phyloP scores from a whole-genome alignment of 192 early-diverging fungal species.

The Coemansia sp. region DNA sequence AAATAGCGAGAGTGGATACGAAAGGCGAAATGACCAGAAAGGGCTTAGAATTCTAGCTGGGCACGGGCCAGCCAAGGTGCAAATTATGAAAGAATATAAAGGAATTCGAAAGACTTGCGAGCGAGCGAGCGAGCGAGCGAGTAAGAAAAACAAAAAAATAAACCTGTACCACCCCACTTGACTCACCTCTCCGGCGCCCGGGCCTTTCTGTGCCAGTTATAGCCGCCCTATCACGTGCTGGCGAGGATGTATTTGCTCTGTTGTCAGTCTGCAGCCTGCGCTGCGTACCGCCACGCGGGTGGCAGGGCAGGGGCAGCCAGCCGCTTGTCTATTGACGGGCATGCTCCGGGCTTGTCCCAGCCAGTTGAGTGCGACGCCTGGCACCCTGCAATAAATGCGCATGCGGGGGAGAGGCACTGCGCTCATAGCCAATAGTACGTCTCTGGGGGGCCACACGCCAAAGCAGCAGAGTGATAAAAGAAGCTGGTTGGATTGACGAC shows the following conservation, averaged over 20 bases:
- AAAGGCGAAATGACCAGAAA: not conserved
- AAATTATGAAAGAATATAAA: not conserved
- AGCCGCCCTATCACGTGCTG: not conserved
- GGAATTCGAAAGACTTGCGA: not conserved
- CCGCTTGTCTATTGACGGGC: not conserved
- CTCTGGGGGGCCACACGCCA: too few relatives aligned
- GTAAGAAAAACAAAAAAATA: not conserved
- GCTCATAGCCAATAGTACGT: too few relatives aligned
- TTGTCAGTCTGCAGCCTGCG: too few relatives aligned
- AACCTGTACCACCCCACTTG: not conserved
- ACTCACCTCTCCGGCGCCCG: not conserved
- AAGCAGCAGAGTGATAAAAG: too few relatives aligned
- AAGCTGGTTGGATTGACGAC: too few relatives aligned
- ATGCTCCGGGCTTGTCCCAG: not conserved
- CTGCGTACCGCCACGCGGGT: not conserved
- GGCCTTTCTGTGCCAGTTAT: not conserved
- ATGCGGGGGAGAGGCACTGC: not conserved
- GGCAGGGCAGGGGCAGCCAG: not conserved
- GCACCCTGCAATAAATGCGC: not conserved
- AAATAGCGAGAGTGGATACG: too few relatives aligned
- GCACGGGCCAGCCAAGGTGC: conserved; percentile 1
- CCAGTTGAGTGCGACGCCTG: not conserved
- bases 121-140: not conserved
- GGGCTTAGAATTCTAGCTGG: not conserved
- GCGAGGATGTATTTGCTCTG: not conserved